Conservation (phyloP, 345 rosid genomes). For the Pistacia atlantica region DNA sequence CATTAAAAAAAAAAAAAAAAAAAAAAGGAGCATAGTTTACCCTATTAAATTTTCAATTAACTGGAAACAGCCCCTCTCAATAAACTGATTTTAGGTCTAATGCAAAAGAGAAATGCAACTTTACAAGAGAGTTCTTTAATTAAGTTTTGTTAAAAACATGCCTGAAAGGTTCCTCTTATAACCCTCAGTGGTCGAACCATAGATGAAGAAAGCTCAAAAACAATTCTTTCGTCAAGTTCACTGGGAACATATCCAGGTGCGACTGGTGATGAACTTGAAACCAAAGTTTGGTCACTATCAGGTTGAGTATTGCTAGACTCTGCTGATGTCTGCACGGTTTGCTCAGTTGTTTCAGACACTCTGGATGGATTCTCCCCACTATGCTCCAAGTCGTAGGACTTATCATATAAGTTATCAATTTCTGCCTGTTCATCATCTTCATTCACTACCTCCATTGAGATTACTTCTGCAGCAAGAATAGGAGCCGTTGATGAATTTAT, state of each 20-base stretch:
- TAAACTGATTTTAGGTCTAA: not conserved
- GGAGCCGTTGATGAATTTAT: constrained; percentile 62
- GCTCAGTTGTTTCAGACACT: constrained; percentile 50
- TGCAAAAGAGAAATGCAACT: not conserved
- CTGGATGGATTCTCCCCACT: constrained; percentile 47
- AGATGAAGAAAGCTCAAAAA: constrained; percentile 89
- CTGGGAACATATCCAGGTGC: constrained; percentile 90
- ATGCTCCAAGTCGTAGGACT: constrained; percentile 39
- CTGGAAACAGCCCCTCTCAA: not conserved
- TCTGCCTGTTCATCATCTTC: constrained; percentile 86
- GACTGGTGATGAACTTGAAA: constrained; percentile 53
- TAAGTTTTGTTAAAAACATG: constrained; percentile 33
- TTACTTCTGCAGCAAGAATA: constrained; percentile 83
- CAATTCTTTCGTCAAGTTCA: constrained; percentile 86
- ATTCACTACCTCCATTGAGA: constrained; percentile 66
- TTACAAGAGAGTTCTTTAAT: not conserved
- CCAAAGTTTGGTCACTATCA: constrained; percentile 52
- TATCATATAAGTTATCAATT: constrained; percentile 56
- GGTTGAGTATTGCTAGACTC: constrained; percentile 54
- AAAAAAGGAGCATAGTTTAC: not conserved
- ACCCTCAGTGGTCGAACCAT: constrained; percentile 94
- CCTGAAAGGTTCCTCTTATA: constrained; percentile 91
- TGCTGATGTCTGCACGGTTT: constrained; percentile 42
- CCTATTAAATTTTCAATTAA: not conserved
- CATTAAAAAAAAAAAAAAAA: not conserved